Conservation (phyloP, 2,329 filamentous ascomycete genomes). For the Claviceps sp. region DNA sequence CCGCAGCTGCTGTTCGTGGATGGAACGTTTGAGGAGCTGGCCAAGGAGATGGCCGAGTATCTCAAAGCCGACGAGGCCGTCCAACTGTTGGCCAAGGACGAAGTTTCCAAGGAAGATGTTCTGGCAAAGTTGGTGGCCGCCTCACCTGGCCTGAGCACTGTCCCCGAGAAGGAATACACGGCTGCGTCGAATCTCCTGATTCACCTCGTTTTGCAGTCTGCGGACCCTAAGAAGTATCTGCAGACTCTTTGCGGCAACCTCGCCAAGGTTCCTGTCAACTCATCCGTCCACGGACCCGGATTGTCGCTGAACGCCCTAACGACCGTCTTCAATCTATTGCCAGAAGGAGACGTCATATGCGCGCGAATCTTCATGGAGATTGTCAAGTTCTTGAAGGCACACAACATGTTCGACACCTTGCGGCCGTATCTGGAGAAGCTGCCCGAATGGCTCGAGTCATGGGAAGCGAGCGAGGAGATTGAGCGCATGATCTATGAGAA, state of each 20-base stretch:
- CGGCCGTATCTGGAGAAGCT: constrained; percentile 74
- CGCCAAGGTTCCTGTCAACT: constrained; percentile 71
- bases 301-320: constrained; percentile 83
- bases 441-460: constrained; percentile 67
- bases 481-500: constrained; percentile 74
- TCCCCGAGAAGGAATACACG: constrained; percentile 93
- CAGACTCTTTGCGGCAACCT: constrained; percentile 83
- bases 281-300: constrained; percentile 70
- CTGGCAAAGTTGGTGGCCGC: constrained; percentile 81
- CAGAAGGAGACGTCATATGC: constrained; percentile 61
- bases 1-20: constrained; percentile 65
- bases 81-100: constrained; percentile 56
- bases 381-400: constrained; percentile 64
- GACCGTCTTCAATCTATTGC: constrained; percentile 91
- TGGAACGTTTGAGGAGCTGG: constrained; percentile 84
- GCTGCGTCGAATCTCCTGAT: constrained; percentile 94
- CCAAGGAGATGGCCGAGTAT: constrained; percentile 89
- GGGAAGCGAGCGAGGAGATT: constrained; percentile 73
- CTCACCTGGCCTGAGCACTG: constrained; percentile 62
- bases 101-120: constrained; percentile 62
- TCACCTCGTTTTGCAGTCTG: constrained; percentile 78
- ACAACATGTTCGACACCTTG: constrained; percentile 70
- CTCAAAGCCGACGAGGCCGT: constrained; percentile 73
- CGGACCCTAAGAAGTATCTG: constrained; percentile 74
- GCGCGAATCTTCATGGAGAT: constrained; percentile 88